These are phyloP conservation scores for Leccinum subfulvum DNA, from an alignment of 1,284 basidiomycete species.

Conservation along the genomic window DNA sequence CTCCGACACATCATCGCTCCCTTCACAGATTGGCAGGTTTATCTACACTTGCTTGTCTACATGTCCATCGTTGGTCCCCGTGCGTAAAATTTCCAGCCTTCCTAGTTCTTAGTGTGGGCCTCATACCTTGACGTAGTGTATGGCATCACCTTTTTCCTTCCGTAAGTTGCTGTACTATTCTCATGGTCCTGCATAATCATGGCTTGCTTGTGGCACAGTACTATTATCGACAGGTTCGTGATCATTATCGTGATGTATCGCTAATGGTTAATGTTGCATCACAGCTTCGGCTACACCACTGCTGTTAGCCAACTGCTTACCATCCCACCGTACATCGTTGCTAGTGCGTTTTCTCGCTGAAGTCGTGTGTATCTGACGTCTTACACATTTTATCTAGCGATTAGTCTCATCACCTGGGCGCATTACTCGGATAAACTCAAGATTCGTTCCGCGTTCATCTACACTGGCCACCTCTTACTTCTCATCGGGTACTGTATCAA, in stretches of 20 bases:
- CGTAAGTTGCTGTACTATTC: slow-evolving; percentile 40
- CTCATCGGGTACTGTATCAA: slow-evolving; percentile 67
- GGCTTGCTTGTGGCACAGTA: slow-evolving; percentile 36
- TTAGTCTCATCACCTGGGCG: slow-evolving; percentile 51
- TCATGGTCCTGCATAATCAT: not conserved
- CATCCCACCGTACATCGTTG: slow-evolving; percentile 65
- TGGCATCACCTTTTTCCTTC: slow-evolving; percentile 66
- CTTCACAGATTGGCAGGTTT: slow-evolving; percentile 63
- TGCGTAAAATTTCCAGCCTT: slow-evolving; percentile 34
- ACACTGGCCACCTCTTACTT: slow-evolving; percentile 50
- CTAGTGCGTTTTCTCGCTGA: slow-evolving; percentile 41
- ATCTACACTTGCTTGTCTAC: slow-evolving; percentile 43
- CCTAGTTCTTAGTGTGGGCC: not conserved
- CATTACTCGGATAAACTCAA: slow-evolving; percentile 58
- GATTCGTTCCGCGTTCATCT: slow-evolving; percentile 60
- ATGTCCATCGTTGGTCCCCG: slow-evolving; percentile 59
- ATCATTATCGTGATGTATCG: slow-evolving; percentile 1
- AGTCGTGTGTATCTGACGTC: not conserved
- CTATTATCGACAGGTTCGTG: slow-evolving; percentile 57
- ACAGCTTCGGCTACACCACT: slow-evolving; percentile 55
- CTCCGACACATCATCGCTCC: slow-evolving; percentile 49
- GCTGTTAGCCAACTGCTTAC: slow-evolving; percentile 66
- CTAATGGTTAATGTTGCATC: slow-evolving; percentile 2
- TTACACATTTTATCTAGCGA: slow-evolving; percentile 37
- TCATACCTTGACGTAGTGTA: slow-evolving; percentile 36